phyloP scores from a whole-genome alignment of 2,329 filamentous ascomycete species.

The Clonostachys byssicola region DNA sequence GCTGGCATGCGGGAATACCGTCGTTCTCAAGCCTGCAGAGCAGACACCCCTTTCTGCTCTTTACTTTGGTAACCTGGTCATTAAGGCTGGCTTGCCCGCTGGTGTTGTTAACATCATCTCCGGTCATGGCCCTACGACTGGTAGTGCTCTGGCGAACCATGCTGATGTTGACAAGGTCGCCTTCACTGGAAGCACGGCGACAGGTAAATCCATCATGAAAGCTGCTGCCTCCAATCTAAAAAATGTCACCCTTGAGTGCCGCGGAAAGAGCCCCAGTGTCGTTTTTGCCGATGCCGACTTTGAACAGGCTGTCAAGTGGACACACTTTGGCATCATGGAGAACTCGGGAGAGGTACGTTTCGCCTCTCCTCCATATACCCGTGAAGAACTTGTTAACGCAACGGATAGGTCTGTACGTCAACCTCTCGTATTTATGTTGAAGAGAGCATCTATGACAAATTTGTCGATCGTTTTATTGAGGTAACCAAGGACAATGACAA shows the following conservation, averaged over 20 bases:
- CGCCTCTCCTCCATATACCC: no score
- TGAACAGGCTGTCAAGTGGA: slow-evolving; percentile 28
- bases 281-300: slow-evolving; percentile 42
- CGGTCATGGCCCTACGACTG: slow-evolving; percentile 2
- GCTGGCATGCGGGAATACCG: slow-evolving; percentile 40
- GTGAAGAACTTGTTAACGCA: no score
- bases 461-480: slow-evolving; percentile 1
- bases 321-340: slow-evolving; percentile 3
- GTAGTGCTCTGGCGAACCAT: slow-evolving; percentile 3
- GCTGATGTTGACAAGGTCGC: slow-evolving; percentile 47
- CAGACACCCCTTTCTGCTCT: slow-evolving; percentile 42
- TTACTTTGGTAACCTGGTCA: slow-evolving; percentile 2
- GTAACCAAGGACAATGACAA: slow-evolving; percentile 27
- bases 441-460: slow-evolving; percentile 1
- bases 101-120: slow-evolving; percentile 5
- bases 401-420: slow-evolving; percentile 4
- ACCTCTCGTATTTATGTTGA: slow-evolving; percentile 3
- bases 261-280: slow-evolving; percentile 37
- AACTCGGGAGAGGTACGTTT: slow-evolving; percentile 2
- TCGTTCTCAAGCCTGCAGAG: slow-evolving; percentile 50
- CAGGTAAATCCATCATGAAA: slow-evolving; percentile 59
- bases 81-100: slow-evolving; percentile 4
- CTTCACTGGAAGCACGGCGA: slow-evolving; percentile 66
- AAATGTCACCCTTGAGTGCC: slow-evolving; percentile 37
- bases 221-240: slow-evolving; percentile 40